These are phyloP conservation scores for Schwanniomyces occidentalis DNA, from an alignment of 805 yeast genomes.

Conservation along the genomic window DNA sequence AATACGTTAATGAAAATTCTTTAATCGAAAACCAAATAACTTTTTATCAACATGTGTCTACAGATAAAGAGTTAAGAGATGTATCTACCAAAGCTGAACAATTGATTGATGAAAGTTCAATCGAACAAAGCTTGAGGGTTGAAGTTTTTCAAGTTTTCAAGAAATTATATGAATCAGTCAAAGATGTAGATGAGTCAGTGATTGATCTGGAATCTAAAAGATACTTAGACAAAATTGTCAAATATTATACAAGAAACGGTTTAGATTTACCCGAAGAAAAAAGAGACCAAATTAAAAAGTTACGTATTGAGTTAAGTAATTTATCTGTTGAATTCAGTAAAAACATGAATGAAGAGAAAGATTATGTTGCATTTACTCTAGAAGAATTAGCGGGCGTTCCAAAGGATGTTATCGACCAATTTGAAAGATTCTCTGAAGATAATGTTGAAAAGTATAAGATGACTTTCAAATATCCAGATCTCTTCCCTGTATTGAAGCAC, in stretches of 20 bases:
- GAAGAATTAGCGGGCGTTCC: constrained; percentile 79
- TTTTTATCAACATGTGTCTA: constrained; percentile 73
- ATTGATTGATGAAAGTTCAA: constrained; percentile 52
- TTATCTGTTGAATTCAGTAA: constrained; percentile 58
- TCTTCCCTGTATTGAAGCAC: constrained; percentile 73
- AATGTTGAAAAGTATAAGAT: constrained; percentile 51
- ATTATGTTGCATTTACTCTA: constrained; percentile 54
- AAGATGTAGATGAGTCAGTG: constrained; percentile 25
- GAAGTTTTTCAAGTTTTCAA: constrained; percentile 65
- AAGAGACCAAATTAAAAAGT: constrained; percentile 55
- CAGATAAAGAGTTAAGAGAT: constrained; percentile 64
- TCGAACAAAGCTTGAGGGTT: constrained; percentile 63
- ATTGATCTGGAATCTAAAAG: constrained; percentile 57
- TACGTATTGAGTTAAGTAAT: constrained; percentile 60
- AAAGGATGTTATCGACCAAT: constrained; percentile 56
- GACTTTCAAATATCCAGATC: constrained; percentile 81
- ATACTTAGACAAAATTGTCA: constrained; percentile 56
- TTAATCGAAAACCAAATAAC: constrained; percentile 52
- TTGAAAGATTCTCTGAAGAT: constrained; percentile 46
- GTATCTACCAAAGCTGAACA: constrained; percentile 68
- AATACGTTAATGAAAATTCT: constrained; percentile 49
- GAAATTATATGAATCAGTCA: constrained; percentile 43
- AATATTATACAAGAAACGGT: constrained; percentile 66
- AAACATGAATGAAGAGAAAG: constrained; percentile 72
- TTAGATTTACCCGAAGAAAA: constrained; percentile 57